These are phyloP conservation scores for Candida ascalaphidarum DNA, from an alignment of 805 yeast genomes.

Conservation along the genomic window DNA sequence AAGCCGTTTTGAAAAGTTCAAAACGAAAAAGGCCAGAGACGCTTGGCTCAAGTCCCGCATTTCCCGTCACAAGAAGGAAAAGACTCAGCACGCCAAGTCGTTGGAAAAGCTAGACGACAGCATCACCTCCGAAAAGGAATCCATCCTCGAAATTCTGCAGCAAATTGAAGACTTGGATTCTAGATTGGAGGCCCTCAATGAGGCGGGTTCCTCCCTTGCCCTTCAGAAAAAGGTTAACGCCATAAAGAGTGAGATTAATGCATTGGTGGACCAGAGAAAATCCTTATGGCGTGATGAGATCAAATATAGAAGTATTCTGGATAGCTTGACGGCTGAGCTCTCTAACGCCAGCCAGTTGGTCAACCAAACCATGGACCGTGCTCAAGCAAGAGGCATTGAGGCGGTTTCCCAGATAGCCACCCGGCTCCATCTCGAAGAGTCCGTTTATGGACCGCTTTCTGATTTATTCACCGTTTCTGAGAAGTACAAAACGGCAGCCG, in stretches of 20 bases:
- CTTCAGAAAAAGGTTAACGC: constrained; percentile 32
- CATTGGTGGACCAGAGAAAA: constrained; percentile 59
- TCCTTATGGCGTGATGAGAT: constrained; percentile 74
- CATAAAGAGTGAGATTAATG: constrained; percentile 32
- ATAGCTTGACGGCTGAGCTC: constrained; percentile 47
- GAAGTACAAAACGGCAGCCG: constrained; percentile 78
- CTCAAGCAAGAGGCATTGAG: constrained; percentile 58
- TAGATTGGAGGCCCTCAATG: constrained; percentile 10
- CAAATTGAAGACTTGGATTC: constrained; percentile 10
- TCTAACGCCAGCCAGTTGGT: constrained; percentile 51
- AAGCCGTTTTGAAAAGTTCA: constrained; percentile 57
- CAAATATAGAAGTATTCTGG: constrained; percentile 46
- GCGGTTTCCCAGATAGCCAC: constrained; percentile 58
- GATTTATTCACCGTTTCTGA: constrained; percentile 76
- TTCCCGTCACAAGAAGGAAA: constrained; percentile 16
- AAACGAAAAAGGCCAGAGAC: constrained; percentile 51
- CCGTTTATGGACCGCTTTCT: constrained; percentile 77
- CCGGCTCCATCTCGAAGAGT: constrained; percentile 46
- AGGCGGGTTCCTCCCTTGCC: no score
- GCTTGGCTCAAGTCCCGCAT: constrained; percentile 56
- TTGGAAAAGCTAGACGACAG: constrained; percentile 12
- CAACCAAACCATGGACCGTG: constrained; percentile 67
- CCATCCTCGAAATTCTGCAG: constrained; percentile 9
- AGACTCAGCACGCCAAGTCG: background rate
- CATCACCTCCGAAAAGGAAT: constrained; percentile 1